These are phyloP conservation scores for Penicillium goetzii DNA, from an alignment of 495 filamentous ascomycete species.

Conservation along the genomic window DNA sequence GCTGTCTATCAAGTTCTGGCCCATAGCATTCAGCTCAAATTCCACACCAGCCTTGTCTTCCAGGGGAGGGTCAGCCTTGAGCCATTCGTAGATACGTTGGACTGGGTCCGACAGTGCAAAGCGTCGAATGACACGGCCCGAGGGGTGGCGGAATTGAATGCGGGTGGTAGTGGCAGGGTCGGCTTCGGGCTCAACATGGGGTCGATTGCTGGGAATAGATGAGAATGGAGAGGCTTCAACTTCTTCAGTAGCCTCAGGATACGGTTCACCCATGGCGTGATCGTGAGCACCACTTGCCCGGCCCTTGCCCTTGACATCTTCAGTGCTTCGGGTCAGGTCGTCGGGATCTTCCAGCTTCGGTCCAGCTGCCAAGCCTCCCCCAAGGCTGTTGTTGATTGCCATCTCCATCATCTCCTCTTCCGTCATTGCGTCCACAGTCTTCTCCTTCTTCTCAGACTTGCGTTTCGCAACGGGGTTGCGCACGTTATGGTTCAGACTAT, in stretches of 20 bases:
- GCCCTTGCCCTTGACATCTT: slow-evolving; percentile 68
- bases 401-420: slow-evolving; percentile 97
- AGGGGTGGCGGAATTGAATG: slow-evolving; percentile 86
- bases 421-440: slow-evolving; percentile 84
- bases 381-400: slow-evolving; percentile 85
- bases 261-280: slow-evolving; percentile 36
- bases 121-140: slow-evolving; percentile 77
- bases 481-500: slow-evolving; percentile 81
- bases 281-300: slow-evolving; percentile 51
- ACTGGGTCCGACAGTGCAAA: slow-evolving; percentile 84
- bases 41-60: slow-evolving; percentile 75
- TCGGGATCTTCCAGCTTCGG: slow-evolving; percentile 73
- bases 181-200: slow-evolving; percentile 75
- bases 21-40: slow-evolving; percentile 85
- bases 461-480: slow-evolving; percentile 89
- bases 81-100: slow-evolving; percentile 88
- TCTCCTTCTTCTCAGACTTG: slow-evolving; percentile 71
- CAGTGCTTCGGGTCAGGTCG: slow-evolving; percentile 70
- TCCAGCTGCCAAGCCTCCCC: slow-evolving; percentile 35
- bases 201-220: slow-evolving; percentile 67
- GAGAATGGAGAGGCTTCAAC: slow-evolving; percentile 57
- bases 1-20: slow-evolving; percentile 76
- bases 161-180: slow-evolving; percentile 75
- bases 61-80: slow-evolving; percentile 75
- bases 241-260: slow-evolving; percentile 13